phyloP scores from a whole-genome alignment of 352 stramenopile species.

The Blastocystis sp. region DNA sequence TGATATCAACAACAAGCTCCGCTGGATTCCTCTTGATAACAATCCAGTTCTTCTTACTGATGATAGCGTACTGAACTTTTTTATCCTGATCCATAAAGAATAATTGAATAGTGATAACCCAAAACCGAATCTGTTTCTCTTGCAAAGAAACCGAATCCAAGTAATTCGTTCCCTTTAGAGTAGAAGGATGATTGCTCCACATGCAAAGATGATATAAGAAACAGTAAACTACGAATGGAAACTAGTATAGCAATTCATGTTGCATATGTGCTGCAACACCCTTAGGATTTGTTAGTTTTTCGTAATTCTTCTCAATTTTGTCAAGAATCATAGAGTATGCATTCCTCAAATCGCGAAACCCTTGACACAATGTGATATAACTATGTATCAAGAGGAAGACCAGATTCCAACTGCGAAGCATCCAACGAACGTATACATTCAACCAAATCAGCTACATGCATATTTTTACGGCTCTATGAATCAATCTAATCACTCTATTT shows the following conservation, averaged over 20 bases:
- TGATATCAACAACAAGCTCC: slow-evolving; percentile 15
- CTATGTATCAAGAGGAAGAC: not conserved
- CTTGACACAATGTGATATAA: slow-evolving; percentile 48
- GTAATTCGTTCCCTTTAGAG: not conserved
- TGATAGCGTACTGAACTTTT: slow-evolving; percentile 8
- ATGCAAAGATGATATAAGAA: not conserved
- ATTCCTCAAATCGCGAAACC: slow-evolving; percentile 36
- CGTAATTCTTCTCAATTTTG: slow-evolving; percentile 57
- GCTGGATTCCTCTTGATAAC: slow-evolving; percentile 48
- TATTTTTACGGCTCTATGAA: slow-evolving; percentile 27
- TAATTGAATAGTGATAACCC: not conserved
- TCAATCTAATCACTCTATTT: not conserved
- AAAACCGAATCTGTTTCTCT: slow-evolving; percentile 18
- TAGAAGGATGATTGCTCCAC: not conserved
- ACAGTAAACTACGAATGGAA: not conserved
- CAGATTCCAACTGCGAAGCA: slow-evolving; percentile 1
- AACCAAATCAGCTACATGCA: slow-evolving; percentile 18
- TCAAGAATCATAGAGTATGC: slow-evolving; percentile 50
- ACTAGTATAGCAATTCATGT: slow-evolving; percentile 32
- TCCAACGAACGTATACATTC: slow-evolving; percentile 6
- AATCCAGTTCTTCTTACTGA: slow-evolving; percentile 33
- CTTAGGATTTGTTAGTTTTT: slow-evolving; percentile 37
- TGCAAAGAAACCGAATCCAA: not conserved
- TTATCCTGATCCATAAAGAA: not conserved
- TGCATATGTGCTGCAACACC: slow-evolving; percentile 18